Evolutionary conservation across 2,329 filamentous ascomycete genomes (phyloP).

Genomic region (Colletotrichum truncatum): DNA sequence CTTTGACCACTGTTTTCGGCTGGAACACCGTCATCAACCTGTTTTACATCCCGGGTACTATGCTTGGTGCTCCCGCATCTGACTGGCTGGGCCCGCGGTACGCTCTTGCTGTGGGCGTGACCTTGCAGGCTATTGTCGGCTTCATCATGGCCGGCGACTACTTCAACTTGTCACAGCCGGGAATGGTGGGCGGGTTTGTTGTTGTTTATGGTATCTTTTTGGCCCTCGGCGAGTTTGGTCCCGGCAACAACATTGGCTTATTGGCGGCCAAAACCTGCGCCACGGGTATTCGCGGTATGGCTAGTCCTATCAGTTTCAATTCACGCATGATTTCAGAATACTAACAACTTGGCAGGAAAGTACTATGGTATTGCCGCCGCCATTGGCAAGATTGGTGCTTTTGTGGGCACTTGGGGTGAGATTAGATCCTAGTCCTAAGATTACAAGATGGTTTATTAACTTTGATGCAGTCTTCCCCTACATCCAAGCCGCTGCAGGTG

Average conservation of each 20-base stretch:
- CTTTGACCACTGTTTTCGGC: slow-evolving; percentile 82
- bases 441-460: background rate
- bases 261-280: slow-evolving; percentile 88
- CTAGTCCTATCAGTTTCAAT: fast-evolving
- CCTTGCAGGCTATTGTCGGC: slow-evolving; percentile 78
- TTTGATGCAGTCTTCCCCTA: slow-evolving; percentile 70
- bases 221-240: slow-evolving; percentile 81
- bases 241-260: slow-evolving; percentile 91
- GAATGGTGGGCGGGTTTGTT: slow-evolving; percentile 79
- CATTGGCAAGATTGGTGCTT: slow-evolving; percentile 81
- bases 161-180: slow-evolving; percentile 69
- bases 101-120: slow-evolving; percentile 76
- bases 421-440: fast-evolving
- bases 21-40: slow-evolving; percentile 91
- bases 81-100: slow-evolving; percentile 84
- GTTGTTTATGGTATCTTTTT: slow-evolving; percentile 84
- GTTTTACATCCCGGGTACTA: slow-evolving; percentile 87
- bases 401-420: slow-evolving; percentile 77
- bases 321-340: background rate
- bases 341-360: slow-evolving; percentile 35
- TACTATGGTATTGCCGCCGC: slow-evolving; percentile 79
- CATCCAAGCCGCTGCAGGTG: slow-evolving; percentile 69
- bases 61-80: slow-evolving; percentile 78
- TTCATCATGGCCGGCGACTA: slow-evolving; percentile 92
- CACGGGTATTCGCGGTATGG: slow-evolving; percentile 79